Percentiles rank a stretch among this genome's conserved stretches.
phyloP scores from a whole-genome alignment of 306 rosid species.

The Vicia faba region DNA sequence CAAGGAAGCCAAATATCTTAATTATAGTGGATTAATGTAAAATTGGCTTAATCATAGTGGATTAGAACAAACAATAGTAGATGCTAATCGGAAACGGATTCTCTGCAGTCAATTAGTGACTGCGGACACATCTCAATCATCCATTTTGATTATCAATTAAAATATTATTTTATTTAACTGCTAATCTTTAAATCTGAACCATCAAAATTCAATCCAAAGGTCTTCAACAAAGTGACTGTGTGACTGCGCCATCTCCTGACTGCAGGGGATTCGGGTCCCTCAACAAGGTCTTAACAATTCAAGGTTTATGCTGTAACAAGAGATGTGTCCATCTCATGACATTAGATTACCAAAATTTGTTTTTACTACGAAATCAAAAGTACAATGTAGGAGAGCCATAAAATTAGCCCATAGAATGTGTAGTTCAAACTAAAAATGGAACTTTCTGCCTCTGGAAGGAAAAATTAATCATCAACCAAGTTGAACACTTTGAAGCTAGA shows the following conservation, averaged over 20 bases:
- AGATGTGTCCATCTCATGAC: background rate
- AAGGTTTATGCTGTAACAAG: background rate
- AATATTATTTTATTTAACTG: no score
- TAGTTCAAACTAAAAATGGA: background rate
- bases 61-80: background rate
- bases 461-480: slow-evolving; percentile 19
- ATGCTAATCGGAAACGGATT: background rate
- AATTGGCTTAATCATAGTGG: no score
- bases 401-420: slow-evolving; percentile 16
- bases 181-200: no score
- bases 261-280: no score
- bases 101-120: no score
- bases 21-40: background rate
- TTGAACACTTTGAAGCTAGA: slow-evolving; percentile 34
- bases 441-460: background rate
- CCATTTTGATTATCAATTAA: no score
- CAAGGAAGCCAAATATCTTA: background rate
- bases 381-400: background rate
- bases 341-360: slow-evolving; percentile 34
- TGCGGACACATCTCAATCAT: no score
- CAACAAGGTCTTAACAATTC: background rate
- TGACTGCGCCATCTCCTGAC: no score
- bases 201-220: no score
- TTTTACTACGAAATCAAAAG: slow-evolving; percentile 12
- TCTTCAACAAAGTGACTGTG: no score